Evolutionary conservation across 306 rosid species (phyloP), one percentile per base, ranked within the genome.

Genomic region (Luffa acutangula): DNA sequence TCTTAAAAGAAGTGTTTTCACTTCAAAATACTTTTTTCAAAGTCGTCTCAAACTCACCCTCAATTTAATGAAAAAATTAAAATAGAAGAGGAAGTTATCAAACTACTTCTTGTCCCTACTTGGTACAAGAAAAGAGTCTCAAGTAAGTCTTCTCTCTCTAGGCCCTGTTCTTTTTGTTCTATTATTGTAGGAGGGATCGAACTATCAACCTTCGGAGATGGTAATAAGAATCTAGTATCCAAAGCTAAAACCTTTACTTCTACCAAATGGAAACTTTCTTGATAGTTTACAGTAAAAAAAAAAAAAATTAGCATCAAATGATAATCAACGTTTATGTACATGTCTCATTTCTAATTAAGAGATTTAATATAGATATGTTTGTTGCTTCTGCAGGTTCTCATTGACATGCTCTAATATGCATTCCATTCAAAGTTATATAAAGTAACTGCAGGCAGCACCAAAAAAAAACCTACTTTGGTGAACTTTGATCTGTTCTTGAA

Each of bases 271-370:
- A 51, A 49, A 72, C 59, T 48, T 11, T 25, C 43, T 53, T 0
- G 13, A 75, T 43, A 75, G 63, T 75, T 75, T 36, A 75, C 65
- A 75, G 58, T 54, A 75, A 51, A 34, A 18, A 72, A 51, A 34
- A 18, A 72, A 37, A 75, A 4, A 34, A 53, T n/a, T n/a, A 39
- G 79, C 20, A 46, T 76, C 36, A 17, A 76, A 37, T 74, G 79
- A 21, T 76, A 54, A 39, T 76, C 49, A 36, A 36, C 7, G 51
- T 18, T 75, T 56, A 76, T 76, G 66, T 76, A 76, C 66, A 76
- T 9, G 39, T 76, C 67, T 76, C 63, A 12, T 53, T 74, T 75
- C 12, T 57, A 13, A 53, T 36, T 8, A 56, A 76, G 49, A 54
- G 37, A 36, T 54, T 39, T n/a, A 76, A 76, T 11, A 11, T 54